Base-by-base conservation (phyloP, 768 basidiomycete genomes). In the Xanthoconium stramineum region DNA sequence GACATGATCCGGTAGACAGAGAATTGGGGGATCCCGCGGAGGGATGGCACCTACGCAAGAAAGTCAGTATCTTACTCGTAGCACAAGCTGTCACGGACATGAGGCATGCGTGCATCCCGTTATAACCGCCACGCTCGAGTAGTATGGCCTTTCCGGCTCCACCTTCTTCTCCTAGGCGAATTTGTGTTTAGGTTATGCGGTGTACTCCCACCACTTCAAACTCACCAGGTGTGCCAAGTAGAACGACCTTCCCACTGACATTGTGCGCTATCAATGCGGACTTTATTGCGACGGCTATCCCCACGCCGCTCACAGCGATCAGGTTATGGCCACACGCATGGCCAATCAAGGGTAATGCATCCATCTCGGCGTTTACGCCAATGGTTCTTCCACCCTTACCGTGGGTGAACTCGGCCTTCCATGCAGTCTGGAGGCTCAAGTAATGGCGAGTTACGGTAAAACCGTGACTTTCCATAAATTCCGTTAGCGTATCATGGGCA, bases 251-350 rank as follows among this genome's bases (percentile, higher is more conserved):
- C 8, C 88, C 90, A 32, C 83, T 63, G 43, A 87, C 75, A 62
- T 82, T 73, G 67, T 85, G 82, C 50, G 79, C 75, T 70, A 83
- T 74, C 58, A 92, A 67, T 29, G 86, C 89, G 50, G 83, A 78
- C 67, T 85, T 86, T 50, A 91, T 78, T 35, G 87, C 87, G 52
- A 93, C 70, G 32, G 89, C 89, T 43, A 85, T 75, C 37, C 85
- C 91, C 35, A 89, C 83, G 39, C 89, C 90, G 59, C 83, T 82
- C 62, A 86, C 80, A 45, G 90, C 90, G 61, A 91, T 91, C 59
- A 93, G 77, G 69, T 92, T 91, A 70, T 93, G 90, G 1, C 90
- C 90, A 65, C 90, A 92, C 0, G 82, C 88, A 67, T 83, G 81
- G 5, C 81, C 81, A 50, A 83, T 75, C 37, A 75, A 69, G n/a